phyloP scores from a whole-genome alignment of 345 rosid species.

The Populus tremula region DNA sequence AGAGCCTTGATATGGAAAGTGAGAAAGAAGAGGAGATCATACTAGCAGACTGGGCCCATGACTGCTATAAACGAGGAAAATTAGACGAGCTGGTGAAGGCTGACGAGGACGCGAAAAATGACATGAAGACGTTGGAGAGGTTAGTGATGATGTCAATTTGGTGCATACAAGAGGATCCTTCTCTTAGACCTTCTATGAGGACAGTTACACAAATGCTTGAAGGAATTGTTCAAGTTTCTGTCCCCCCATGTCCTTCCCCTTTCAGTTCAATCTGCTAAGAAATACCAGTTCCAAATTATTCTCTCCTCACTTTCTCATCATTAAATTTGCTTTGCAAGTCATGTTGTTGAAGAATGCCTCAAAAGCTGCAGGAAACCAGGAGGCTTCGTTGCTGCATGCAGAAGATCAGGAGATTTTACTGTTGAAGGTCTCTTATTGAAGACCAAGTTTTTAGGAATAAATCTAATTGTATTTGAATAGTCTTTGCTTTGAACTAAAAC shows the following conservation, averaged over 20 bases:
- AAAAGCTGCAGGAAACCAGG: too few relatives aligned
- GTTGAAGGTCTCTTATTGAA: too few relatives aligned
- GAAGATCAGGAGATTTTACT: too few relatives aligned
- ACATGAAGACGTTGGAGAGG: constrained; percentile 17
- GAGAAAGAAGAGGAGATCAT: constrained; percentile 8
- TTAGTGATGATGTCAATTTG: constrained; percentile 27
- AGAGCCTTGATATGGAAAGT: constrained; percentile 1
- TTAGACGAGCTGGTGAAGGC: constrained; percentile 1
- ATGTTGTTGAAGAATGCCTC: too few relatives aligned
- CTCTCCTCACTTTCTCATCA: neutral
- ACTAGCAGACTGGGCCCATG: constrained; percentile 17
- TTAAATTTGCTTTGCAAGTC: neutral
- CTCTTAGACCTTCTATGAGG: constrained; percentile 21
- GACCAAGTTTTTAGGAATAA: too few relatives aligned
- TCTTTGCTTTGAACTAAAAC: too few relatives aligned
- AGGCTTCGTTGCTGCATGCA: too few relatives aligned
- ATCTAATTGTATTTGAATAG: too few relatives aligned
- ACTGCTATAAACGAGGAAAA: constrained; percentile 12
- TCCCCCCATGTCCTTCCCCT: constrained; percentile 21
- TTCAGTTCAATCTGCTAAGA: constrained; percentile 7
- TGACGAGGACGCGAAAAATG: constrained; percentile 19
- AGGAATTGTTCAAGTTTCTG: constrained; percentile 15
- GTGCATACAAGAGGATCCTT: constrained; percentile 30
- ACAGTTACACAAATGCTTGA: constrained; percentile 22
- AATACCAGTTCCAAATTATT: neutral